phyloP scores from a whole-genome alignment of 352 stramenopile genomes.

The Thraustochytrium striatum region DNA sequence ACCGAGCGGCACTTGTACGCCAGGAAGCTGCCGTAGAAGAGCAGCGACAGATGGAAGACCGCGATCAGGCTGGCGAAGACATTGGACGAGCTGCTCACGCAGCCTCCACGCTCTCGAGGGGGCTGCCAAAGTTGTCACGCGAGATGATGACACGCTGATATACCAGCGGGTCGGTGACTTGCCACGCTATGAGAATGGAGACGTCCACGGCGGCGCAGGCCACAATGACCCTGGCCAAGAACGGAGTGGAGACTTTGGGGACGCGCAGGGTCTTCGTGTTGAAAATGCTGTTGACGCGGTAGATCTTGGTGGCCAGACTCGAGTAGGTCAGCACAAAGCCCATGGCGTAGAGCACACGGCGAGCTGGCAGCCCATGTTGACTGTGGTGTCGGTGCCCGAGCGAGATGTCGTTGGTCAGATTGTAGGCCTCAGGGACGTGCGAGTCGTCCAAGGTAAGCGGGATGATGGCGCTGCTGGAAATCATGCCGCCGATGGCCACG shows the following conservation, averaged over 20 bases:
- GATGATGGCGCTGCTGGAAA: neutral
- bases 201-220: neutral
- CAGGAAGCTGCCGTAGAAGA: neutral
- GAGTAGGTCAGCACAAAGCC: neutral
- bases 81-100: no score
- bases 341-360: neutral
- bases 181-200: neutral
- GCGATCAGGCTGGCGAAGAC: conserved; percentile 10
- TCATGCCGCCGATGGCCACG: neutral
- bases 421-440: no score
- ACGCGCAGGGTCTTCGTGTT: no score
- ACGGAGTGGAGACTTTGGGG: neutral
- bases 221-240: neutral
- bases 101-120: no score
- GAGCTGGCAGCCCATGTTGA: neutral
- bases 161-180: neutral
- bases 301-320: neutral
- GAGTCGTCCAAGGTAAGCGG: neutral
- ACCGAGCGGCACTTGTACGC: conserved; percentile 27
- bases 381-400: neutral
- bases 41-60: neutral
- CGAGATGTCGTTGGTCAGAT: no score
- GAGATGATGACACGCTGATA: neutral
- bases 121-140: no score
- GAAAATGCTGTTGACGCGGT: neutral